phyloP scores from a whole-genome alignment of 1,139 yeast species.

The Diutina rugosa region DNA sequence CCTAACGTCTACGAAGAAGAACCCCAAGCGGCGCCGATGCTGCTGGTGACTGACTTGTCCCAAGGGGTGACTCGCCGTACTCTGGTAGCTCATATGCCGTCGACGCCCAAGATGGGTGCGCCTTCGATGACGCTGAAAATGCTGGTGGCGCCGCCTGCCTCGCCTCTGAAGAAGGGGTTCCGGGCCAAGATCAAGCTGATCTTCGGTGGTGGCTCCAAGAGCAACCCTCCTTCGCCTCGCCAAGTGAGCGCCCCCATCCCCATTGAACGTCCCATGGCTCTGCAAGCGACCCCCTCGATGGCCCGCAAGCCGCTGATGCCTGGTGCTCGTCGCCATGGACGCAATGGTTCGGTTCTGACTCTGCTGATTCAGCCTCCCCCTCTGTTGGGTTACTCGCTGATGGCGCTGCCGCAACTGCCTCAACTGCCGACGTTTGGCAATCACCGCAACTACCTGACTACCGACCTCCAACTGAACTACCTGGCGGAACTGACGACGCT shows the following conservation, averaged over 20 bases:
- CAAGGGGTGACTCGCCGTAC: not conserved
- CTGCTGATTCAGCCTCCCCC: not conserved
- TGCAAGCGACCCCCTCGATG: not conserved
- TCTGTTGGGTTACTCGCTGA: not conserved
- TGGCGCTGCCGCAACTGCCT: not conserved
- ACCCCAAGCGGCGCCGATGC: not conserved
- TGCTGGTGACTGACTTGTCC: not conserved
- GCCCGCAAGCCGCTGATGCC: not conserved
- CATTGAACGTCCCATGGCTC: not conserved
- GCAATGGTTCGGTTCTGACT: not conserved
- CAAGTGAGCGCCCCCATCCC: not conserved
- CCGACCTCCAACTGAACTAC: conserved; percentile 3
- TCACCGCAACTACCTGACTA: not conserved
- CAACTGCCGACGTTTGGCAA: not conserved
- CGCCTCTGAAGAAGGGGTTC: not conserved
- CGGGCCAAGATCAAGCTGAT: not conserved
- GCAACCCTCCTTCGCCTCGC: not conserved
- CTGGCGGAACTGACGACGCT: conserved; percentile 1
- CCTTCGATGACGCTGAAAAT: not conserved
- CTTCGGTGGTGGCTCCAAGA: not conserved
- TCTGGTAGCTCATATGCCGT: not conserved
- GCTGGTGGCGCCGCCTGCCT: not conserved
- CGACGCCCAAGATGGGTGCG: not conserved
- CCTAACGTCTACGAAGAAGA: conserved; percentile 1
- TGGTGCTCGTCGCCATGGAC: not conserved